A percentile compares a stretch with the other conserved stretches of the same genome.
Evolutionary conservation across 345 rosid species (phyloP).

Genomic region (Raphanus sativus): DNA sequence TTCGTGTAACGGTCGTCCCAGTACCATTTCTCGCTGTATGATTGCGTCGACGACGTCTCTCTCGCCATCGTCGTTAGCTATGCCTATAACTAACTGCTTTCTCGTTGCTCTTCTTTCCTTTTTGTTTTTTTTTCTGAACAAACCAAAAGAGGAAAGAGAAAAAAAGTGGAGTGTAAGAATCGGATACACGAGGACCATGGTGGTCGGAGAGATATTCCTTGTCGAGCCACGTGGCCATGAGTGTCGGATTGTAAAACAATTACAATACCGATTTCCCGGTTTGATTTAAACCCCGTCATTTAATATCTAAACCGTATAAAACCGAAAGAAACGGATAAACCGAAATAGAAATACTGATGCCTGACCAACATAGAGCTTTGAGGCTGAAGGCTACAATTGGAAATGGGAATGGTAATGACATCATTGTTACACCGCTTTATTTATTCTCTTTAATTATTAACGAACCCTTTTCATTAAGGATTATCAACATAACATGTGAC

Average conservation of each 20-base stretch:
- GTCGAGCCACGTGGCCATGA: slow-evolving; percentile 13
- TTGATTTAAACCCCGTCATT: not conserved
- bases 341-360: not conserved
- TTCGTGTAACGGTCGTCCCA: slow-evolving; percentile 82
- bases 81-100: not conserved
- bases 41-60: slow-evolving; percentile 55
- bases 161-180: not conserved
- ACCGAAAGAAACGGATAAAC: not conserved
- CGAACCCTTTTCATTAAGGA: not conserved
- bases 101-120: not conserved
- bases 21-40: slow-evolving; percentile 83
- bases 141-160: not conserved
- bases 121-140: not conserved
- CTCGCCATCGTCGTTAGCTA: slow-evolving; percentile 32
- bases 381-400: slow-evolving; percentile 62
- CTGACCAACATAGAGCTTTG: slow-evolving; percentile 55
- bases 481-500: slow-evolving; percentile 7
- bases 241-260: not conserved
- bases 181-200: slow-evolving; percentile 10
- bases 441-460: not conserved
- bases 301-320: not conserved
- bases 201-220: not conserved
- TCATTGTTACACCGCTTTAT: not conserved
- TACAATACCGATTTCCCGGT: not conserved
- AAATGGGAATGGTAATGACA: slow-evolving; percentile 43